phyloP scores from a whole-genome alignment of 331 rosid species.

The Dryas integrifolia region DNA sequence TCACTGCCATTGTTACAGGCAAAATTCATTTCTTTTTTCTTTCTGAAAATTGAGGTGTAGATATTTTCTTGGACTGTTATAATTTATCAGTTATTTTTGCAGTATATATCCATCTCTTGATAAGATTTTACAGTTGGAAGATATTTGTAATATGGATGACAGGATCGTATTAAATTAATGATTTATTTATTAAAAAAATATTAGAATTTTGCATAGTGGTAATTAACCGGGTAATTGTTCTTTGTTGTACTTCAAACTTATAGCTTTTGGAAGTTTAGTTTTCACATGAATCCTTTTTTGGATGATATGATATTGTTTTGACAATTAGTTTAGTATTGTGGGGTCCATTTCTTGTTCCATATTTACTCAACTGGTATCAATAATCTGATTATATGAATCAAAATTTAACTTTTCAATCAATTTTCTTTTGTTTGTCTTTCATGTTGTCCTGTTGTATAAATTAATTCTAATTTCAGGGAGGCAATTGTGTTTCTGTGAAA shows the following conservation, averaged over 20 bases:
- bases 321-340: neutral
- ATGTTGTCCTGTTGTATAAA: neutral
- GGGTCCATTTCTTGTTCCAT: neutral
- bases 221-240: too few species aligned
- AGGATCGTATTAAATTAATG: too few species aligned
- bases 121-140: too few species aligned
- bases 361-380: neutral
- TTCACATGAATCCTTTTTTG: neutral
- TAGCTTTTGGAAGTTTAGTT: neutral
- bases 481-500: too few species aligned
- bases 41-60: too few species aligned
- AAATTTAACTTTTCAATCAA: neutral
- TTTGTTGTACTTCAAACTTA: neutral
- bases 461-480: neutral
- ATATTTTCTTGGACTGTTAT: neutral
- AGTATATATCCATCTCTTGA: neutral
- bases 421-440: neutral
- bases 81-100: too few species aligned
- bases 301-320: neutral
- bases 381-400: neutral
- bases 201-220: neutral
- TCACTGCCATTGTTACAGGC: slow-evolving; percentile 77
- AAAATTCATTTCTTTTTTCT: neutral
- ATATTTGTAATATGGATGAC: too few species aligned
- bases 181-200: too few species aligned